These are phyloP conservation scores for Schizophyllum amplum DNA, from an alignment of 1,284 basidiomycete genomes.

Conservation along the genomic window DNA sequence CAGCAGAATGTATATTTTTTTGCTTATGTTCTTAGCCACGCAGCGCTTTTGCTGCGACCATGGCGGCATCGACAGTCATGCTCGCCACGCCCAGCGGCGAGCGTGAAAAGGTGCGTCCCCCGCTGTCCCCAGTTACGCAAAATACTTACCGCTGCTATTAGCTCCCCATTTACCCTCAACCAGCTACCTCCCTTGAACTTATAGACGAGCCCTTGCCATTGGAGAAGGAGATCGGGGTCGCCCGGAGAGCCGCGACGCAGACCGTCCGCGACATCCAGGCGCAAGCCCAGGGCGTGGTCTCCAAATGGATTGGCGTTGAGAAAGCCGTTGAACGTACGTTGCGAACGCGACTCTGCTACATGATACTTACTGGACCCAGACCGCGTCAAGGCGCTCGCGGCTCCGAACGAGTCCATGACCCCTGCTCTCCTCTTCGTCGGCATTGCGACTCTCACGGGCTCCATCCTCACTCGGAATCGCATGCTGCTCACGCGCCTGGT, in stretches of 20 bases:
- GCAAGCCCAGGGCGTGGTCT: slow-evolving; percentile 63
- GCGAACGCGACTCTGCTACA: background rate
- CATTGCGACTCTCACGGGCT: slow-evolving; percentile 80
- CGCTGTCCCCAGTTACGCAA: no score
- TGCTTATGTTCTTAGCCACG: background rate
- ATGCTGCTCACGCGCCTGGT: slow-evolving; percentile 54
- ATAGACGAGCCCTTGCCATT: slow-evolving; percentile 67
- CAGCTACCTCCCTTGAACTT: slow-evolving; percentile 55
- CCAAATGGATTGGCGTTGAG: slow-evolving; percentile 78
- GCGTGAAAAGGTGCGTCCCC: background rate
- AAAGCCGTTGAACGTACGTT: slow-evolving; percentile 75
- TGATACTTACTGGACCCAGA: slow-evolving; percentile 30
- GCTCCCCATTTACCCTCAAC: slow-evolving; percentile 73
- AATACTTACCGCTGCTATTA: slow-evolving; percentile 19
- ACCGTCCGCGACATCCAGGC: slow-evolving; percentile 49
- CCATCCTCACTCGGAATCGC: slow-evolving; percentile 78
- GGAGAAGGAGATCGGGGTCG: slow-evolving; percentile 62
- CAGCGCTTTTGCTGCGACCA: background rate
- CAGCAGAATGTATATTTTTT: background rate
- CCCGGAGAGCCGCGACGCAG: slow-evolving; percentile 47
- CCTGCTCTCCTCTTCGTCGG: slow-evolving; percentile 85
- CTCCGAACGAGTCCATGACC: slow-evolving; percentile 74
- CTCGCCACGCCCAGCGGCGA: background rate
- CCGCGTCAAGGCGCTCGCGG: slow-evolving; percentile 75
- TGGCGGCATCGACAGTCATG: background rate